phyloP scores from a whole-genome alignment of 2,329 filamentous ascomycete genomes.

The Beauveria sp. region DNA sequence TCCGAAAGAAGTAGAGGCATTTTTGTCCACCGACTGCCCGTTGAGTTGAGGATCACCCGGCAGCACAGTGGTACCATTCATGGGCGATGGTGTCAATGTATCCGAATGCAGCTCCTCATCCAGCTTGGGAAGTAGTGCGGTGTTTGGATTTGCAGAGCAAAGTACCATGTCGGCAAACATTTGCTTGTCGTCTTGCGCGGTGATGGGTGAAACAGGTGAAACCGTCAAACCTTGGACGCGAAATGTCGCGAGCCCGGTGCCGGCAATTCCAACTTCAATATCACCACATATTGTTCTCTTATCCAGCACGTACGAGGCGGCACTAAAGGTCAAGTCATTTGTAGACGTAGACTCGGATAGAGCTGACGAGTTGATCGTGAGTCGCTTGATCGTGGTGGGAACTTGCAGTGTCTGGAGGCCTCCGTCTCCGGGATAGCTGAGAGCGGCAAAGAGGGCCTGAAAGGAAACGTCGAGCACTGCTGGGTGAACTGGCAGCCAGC shows the following conservation, averaged over 20 bases:
- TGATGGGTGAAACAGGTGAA: not conserved
- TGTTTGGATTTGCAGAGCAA: not conserved
- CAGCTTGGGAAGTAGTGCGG: not conserved
- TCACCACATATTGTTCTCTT: not conserved
- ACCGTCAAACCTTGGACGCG: not conserved
- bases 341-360: not conserved
- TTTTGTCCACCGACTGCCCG: no score
- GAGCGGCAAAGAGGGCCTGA: conserved; percentile 26
- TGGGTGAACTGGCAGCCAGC: conserved; percentile 23
- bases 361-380: not conserved
- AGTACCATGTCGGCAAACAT: conserved; percentile 3
- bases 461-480: conserved; percentile 26
- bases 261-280: not conserved
- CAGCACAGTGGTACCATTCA: not conserved
- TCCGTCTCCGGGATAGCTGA: conserved; percentile 24
- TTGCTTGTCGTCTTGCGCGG: not conserved
- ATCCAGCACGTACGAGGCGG: not conserved
- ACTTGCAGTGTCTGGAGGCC: conserved; percentile 24
- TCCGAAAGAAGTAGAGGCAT: not conserved
- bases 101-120: not conserved
- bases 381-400: conserved; percentile 19
- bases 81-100: not conserved
- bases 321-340: not conserved
- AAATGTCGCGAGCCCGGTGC: not conserved
- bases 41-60: no score